Evolutionary conservation across 345 rosid genomes (phyloP).

Genomic region (Trapa bicornis): DNA sequence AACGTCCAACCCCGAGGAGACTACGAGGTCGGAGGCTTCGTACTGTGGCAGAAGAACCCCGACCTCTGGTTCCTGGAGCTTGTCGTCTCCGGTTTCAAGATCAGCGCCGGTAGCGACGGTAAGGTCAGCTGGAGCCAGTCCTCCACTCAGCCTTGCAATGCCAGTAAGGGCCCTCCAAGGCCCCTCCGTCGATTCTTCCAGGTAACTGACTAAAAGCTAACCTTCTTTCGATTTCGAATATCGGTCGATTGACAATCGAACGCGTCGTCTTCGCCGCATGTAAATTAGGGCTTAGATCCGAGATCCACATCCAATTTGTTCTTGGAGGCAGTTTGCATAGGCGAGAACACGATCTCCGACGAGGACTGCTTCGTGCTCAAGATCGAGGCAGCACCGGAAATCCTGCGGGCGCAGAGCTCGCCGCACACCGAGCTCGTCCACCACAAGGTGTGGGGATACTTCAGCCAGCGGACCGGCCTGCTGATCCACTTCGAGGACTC

Average conservation of each 20-base stretch:
- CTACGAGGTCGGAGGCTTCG: conserved; percentile 78
- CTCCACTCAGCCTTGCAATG: conserved; percentile 65
- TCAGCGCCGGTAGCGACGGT: conserved; percentile 87
- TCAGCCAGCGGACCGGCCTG: no score
- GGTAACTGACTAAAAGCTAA: conserved; percentile 19
- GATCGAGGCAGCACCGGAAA: conserved; percentile 37
- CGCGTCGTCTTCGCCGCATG: no score
- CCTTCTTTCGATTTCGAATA: no score
- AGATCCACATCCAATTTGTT: conserved; percentile 66
- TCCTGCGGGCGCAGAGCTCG: conserved; percentile 56
- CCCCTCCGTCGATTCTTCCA: conserved; percentile 88
- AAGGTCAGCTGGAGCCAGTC: conserved; percentile 90
- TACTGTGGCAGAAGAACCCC: conserved; percentile 87
- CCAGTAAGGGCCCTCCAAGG: conserved; percentile 72
- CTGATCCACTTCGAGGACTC: conserved; percentile 61
- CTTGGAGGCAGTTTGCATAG: conserved; percentile 57
- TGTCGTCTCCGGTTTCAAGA: conserved; percentile 74
- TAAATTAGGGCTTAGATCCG: conserved; percentile 68
- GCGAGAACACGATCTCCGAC: conserved; percentile 35
- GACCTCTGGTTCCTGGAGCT: conserved; percentile 77
- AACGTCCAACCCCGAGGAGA: conserved; percentile 32
- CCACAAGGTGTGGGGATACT: conserved; percentile 23
- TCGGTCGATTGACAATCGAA: no score
- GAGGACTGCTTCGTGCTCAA: conserved; percentile 76
- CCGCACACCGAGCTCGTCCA: conserved; percentile 28